phyloP scores from a whole-genome alignment of 2,329 filamentous ascomycete genomes.

The Fusarium paranaense region DNA sequence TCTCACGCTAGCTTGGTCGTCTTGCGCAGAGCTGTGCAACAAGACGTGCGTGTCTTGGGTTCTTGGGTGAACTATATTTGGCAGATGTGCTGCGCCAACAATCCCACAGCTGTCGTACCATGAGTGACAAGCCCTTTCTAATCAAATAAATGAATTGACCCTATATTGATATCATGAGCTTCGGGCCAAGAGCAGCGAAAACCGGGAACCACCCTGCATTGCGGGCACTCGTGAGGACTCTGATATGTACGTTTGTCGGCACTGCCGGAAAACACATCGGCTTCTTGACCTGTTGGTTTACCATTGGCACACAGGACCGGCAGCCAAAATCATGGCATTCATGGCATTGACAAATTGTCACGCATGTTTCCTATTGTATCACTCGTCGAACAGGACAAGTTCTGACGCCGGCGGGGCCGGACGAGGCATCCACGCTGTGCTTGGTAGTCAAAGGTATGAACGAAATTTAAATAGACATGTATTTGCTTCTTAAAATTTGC shows the following conservation, averaged over 20 bases:
- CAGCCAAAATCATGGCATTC: neutral
- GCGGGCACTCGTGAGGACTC: neutral
- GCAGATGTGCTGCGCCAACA: slow-evolving; percentile 3
- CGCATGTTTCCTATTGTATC: neutral
- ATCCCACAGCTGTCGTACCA: slow-evolving; percentile 17
- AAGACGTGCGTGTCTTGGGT: neutral
- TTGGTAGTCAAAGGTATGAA: neutral
- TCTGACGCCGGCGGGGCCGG: neutral
- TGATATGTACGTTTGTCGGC: neutral
- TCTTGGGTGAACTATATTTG: slow-evolving; percentile 25
- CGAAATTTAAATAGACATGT: neutral
- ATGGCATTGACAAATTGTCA: neutral
- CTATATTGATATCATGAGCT: slow-evolving; percentile 30
- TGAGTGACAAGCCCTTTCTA: neutral
- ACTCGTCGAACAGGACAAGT: neutral
- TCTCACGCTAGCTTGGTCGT: neutral
- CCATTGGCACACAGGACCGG: neutral
- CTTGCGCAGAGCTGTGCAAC: slow-evolving; percentile 8
- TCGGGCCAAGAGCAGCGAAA: neutral
- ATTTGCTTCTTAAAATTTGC: neutral
- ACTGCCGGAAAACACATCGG: neutral
- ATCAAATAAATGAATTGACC: slow-evolving; percentile 13
- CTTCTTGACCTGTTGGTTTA: neutral
- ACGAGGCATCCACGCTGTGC: neutral
- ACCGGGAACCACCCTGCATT: neutral